Percentiles rank a stretch among this genome's conserved stretches.
Evolutionary conservation across 257 asterid species (phyloP).

Genomic region (Euphrasia confusa): DNA sequence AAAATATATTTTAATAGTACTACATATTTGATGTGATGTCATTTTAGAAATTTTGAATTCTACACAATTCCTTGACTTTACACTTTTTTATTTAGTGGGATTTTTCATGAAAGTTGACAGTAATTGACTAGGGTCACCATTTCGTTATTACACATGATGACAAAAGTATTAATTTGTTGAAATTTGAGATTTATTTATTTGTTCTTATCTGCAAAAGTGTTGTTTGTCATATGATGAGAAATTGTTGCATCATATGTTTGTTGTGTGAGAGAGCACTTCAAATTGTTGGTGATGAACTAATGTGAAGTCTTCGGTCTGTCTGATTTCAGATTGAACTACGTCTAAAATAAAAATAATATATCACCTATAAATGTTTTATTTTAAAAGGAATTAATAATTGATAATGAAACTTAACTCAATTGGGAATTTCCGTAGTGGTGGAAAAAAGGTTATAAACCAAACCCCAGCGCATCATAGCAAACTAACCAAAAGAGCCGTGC

Average conservation of each 20-base stretch:
- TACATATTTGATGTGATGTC: no score
- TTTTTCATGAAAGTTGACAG: not conserved
- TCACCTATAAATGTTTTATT: no score
- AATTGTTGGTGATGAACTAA: not conserved
- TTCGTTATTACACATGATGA: not conserved
- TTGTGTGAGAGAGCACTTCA: no score
- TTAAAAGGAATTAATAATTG: no score
- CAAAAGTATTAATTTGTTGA: not conserved
- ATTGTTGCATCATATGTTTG: not conserved
- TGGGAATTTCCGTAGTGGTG: not conserved
- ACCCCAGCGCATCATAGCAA: not conserved
- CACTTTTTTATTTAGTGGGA: not conserved
- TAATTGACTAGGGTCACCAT: not conserved
- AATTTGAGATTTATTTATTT: not conserved
- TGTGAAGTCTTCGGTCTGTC: no score
- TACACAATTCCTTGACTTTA: no score
- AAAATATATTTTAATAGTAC: no score
- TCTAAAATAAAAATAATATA: no score
- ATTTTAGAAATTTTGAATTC: no score
- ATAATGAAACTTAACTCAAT: no score
- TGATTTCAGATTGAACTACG: no score
- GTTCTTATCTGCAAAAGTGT: not conserved
- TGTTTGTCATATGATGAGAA: not conserved
- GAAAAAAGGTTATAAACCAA: not conserved
- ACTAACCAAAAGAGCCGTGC: not conserved